phyloP scores from a whole-genome alignment of 2,329 filamentous ascomycete genomes.

The Hymenoscyphus linearis region DNA sequence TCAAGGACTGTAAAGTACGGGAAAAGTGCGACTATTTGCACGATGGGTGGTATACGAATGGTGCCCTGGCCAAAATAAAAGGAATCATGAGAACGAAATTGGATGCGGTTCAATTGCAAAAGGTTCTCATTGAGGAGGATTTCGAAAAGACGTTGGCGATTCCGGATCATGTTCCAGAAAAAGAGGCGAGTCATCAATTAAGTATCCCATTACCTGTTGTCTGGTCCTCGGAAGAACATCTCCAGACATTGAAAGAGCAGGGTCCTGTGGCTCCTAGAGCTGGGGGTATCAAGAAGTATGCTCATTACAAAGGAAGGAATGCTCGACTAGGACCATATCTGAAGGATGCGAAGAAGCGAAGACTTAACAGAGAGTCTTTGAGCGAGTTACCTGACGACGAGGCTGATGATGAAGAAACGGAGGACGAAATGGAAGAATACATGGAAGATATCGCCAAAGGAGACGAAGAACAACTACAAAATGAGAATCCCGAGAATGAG shows the following conservation, averaged over 20 bases:
- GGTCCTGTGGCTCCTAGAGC: background rate
- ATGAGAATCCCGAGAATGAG: background rate
- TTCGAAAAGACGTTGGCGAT: conserved; percentile 40
- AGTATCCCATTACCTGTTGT: background rate
- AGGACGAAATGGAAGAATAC: too few relatives aligned
- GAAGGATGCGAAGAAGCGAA: background rate
- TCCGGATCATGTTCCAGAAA: conserved; percentile 28
- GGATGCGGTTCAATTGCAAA: conserved; percentile 55
- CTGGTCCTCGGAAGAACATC: background rate
- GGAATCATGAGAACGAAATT: conserved; percentile 87
- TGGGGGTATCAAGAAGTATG: background rate
- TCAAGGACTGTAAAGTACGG: conserved; percentile 58
- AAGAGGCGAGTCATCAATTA: conserved; percentile 4
- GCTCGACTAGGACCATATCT: background rate
- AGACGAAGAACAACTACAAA: background rate
- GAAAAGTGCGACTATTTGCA: conserved; percentile 51
- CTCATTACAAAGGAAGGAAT: background rate
- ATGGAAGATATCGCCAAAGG: too few relatives aligned
- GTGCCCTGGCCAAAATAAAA: conserved; percentile 76
- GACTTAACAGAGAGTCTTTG: background rate
- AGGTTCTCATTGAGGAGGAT: conserved; percentile 44
- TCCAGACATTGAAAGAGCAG: background rate
- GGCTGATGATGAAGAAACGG: too few relatives aligned
- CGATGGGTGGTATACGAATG: conserved; percentile 82
- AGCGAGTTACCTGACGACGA: too few relatives aligned